Evolutionary conservation across 2,329 filamentous ascomycete species (phyloP).

Genomic region (Diaporthe humulicola): DNA sequence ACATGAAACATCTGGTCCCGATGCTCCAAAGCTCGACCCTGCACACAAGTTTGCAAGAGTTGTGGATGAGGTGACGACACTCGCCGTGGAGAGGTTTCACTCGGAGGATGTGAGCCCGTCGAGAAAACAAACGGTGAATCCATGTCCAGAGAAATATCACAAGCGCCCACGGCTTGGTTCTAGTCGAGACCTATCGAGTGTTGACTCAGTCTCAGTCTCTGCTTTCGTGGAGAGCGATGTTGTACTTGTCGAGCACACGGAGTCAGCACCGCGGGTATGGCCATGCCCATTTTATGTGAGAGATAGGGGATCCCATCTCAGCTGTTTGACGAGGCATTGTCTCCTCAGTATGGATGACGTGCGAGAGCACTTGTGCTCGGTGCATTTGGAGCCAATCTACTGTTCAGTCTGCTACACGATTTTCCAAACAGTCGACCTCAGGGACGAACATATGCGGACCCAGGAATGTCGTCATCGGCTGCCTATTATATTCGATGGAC

Average conservation of each 20-base stretch:
- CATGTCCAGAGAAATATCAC: not conserved
- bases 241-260: not conserved
- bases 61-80: not conserved
- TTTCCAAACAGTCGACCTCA: not conserved
- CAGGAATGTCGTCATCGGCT: not conserved
- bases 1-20: not conserved
- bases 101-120: not conserved
- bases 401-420: not conserved
- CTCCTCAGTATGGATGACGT: not conserved
- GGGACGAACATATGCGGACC: not conserved
- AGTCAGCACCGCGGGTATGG: not conserved
- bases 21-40: not conserved
- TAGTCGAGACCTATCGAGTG: not conserved
- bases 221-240: not conserved
- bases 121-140: not conserved
- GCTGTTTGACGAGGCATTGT: not conserved
- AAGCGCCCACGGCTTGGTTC: not conserved
- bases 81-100: not conserved
- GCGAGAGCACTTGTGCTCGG: not conserved
- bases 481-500: not conserved
- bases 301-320: not conserved
- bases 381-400: not conserved
- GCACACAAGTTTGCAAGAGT: not conserved
- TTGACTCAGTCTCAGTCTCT: not conserved
- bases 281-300: not conserved